A percentile compares a stretch with the other conserved stretches of the same genome.
Evolutionary conservation across 495 filamentous ascomycete genomes (phyloP).

Genomic region (Talaromyces ruber): DNA sequence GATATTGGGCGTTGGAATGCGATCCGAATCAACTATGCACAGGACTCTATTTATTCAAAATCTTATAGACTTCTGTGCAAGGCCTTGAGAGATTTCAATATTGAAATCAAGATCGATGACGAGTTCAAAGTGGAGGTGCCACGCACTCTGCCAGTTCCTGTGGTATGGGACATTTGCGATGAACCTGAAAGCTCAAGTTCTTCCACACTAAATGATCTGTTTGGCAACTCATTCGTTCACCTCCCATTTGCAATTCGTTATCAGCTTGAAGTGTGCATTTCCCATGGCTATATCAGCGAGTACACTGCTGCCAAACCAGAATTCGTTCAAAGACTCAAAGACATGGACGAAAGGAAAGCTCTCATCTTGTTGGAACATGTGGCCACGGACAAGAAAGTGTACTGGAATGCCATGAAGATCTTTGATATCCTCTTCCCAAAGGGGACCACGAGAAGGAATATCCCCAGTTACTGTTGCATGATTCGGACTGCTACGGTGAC

Average conservation of each 20-base stretch:
- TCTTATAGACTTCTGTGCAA: conserved; percentile 36
- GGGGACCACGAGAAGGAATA: conserved; percentile 38
- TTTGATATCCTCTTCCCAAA: conserved; percentile 46
- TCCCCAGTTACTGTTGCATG: conserved; percentile 65
- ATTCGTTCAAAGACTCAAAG: conserved; percentile 48
- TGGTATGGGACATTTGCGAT: conserved; percentile 55
- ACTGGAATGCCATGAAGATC: conserved; percentile 67
- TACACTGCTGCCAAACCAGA: conserved; percentile 50
- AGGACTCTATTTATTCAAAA: conserved; percentile 18
- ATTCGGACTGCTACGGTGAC: conserved; percentile 71
- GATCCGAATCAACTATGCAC: conserved; percentile 23
- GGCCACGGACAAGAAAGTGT: conserved; percentile 45
- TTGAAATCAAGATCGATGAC: conserved; percentile 32
- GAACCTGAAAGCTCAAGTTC: conserved; percentile 14
- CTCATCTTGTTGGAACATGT: conserved; percentile 54
- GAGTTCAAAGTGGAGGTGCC: conserved; percentile 18
- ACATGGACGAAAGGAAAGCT: conserved; percentile 38
- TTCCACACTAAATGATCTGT: conserved; percentile 23
- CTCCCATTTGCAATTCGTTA: conserved; percentile 73
- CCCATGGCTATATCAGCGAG: conserved; percentile 70
- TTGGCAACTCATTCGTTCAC: conserved; percentile 25
- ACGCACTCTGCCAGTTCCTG: conserved; percentile 15
- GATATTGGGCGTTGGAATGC: conserved; percentile 57
- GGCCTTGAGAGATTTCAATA: conserved; percentile 67
- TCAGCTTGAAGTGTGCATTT: conserved; percentile 88